These are phyloP conservation scores for Rhizopogon vulgaris DNA, from an alignment of 768 basidiomycete species.

Conservation along the genomic window DNA sequence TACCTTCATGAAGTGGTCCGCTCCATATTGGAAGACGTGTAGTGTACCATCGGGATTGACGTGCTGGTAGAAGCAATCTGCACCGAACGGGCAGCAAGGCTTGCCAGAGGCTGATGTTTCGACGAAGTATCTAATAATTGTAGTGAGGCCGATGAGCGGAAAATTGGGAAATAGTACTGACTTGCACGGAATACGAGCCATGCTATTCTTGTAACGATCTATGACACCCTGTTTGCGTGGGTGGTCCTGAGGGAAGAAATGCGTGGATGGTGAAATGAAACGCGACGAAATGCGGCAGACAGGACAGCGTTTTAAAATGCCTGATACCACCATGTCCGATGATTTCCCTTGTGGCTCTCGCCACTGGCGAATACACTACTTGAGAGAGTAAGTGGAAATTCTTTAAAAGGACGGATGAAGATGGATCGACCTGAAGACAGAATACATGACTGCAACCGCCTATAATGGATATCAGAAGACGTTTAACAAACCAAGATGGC, in stretches of 20 bases:
- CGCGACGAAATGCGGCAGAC: slow-evolving; percentile 64
- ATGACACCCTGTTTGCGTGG: slow-evolving; percentile 46
- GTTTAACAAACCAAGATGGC: background rate
- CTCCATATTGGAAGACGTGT: slow-evolving; percentile 49
- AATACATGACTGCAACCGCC: slow-evolving; percentile 75
- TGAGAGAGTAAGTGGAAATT: slow-evolving; percentile 2
- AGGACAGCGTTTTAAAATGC: slow-evolving; percentile 70
- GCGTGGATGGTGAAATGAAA: slow-evolving; percentile 71
- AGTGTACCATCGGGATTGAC: slow-evolving; percentile 58
- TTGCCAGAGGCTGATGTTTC: slow-evolving; percentile 36
- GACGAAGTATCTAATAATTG: slow-evolving; percentile 50
- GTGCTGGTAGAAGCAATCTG: slow-evolving; percentile 80
- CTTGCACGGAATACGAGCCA: slow-evolving; percentile 66
- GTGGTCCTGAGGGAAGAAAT: slow-evolving; percentile 51
- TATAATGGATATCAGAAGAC: slow-evolving; percentile 20
- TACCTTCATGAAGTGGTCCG: slow-evolving; percentile 49
- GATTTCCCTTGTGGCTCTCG: slow-evolving; percentile 53
- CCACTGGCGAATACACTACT: slow-evolving; percentile 76
- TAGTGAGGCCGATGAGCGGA: background rate
- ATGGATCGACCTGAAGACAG: slow-evolving; percentile 53
- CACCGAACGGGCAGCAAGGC: slow-evolving; percentile 72
- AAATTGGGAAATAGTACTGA: slow-evolving; percentile 22
- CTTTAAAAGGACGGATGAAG: background rate
- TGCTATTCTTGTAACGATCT: slow-evolving; percentile 64
- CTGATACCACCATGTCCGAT: slow-evolving; percentile 44